phyloP scores from a whole-genome alignment of 192 early-diverging fungal species.

The Umbelopsis vinacea region DNA sequence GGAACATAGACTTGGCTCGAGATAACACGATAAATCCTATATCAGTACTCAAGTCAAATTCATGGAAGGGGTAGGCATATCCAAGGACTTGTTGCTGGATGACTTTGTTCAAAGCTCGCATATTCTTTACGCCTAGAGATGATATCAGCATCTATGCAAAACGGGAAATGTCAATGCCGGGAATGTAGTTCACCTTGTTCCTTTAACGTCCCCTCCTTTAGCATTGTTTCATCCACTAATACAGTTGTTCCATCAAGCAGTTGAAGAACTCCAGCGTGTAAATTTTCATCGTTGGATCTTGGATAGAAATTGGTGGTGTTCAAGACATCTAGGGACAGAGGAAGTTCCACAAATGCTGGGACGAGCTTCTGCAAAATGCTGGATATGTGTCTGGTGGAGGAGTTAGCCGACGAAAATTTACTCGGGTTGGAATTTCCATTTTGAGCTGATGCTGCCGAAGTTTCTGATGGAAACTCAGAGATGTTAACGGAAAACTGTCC shows the following conservation, averaged over 20 bases:
- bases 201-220: slow-evolving; percentile 69
- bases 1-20: slow-evolving; percentile 69
- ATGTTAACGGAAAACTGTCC: slow-evolving; percentile 76
- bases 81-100: slow-evolving; percentile 64
- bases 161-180: neutral
- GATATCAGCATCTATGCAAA: too few relatives aligned
- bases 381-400: slow-evolving; percentile 43
- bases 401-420: slow-evolving; percentile 17
- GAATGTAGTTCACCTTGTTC: slow-evolving; percentile 53
- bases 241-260: slow-evolving; percentile 60
- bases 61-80: slow-evolving; percentile 74
- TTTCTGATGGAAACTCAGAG: slow-evolving; percentile 47
- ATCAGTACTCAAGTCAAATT: slow-evolving; percentile 71
- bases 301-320: slow-evolving; percentile 65
- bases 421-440: neutral
- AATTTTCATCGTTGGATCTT: slow-evolving; percentile 54
- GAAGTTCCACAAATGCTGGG: slow-evolving; percentile 61
- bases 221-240: slow-evolving; percentile 71
- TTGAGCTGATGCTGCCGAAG: neutral
- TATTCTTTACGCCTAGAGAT: slow-evolving; percentile 63
- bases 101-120: slow-evolving; percentile 65
- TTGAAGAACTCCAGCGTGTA: slow-evolving; percentile 69
- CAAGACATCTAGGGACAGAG: slow-evolving; percentile 63
- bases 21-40: slow-evolving; percentile 68
- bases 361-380: slow-evolving; percentile 51